Conservation (phyloP, 805 yeast species). For the Diddensiella santjacobensis region DNA sequence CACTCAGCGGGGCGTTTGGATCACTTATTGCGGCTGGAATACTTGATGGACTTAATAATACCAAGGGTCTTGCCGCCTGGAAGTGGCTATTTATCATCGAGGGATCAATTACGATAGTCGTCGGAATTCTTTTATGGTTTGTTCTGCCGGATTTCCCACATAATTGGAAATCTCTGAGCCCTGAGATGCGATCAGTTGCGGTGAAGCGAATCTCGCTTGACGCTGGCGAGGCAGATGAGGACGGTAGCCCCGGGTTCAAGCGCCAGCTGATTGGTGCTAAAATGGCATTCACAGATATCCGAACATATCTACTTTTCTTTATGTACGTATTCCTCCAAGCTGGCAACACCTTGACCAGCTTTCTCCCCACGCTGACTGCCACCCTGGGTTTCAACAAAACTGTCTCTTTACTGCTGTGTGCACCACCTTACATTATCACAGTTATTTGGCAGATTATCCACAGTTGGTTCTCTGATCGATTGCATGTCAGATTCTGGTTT, state of each 20-base stretch:
- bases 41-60: slow-evolving; percentile 36
- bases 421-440: slow-evolving; percentile 55
- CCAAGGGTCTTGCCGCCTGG: slow-evolving; percentile 43
- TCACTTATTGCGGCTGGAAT: slow-evolving; percentile 49
- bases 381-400: slow-evolving; percentile 50
- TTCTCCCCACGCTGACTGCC: slow-evolving; percentile 57
- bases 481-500: slow-evolving; percentile 48
- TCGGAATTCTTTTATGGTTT: slow-evolving; percentile 36
- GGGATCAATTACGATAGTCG: slow-evolving; percentile 37
- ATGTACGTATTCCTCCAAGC: slow-evolving; percentile 38
- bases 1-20: slow-evolving; percentile 48
- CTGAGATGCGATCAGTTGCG: slow-evolving; percentile 27
- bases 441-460: slow-evolving; percentile 48
- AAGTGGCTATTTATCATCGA: slow-evolving; percentile 49
- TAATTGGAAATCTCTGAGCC: slow-evolving; percentile 37
- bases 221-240: slow-evolving; percentile 16
- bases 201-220: slow-evolving; percentile 22
- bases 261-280: not conserved
- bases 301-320: slow-evolving; percentile 19
- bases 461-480: slow-evolving; percentile 54
- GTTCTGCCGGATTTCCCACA: slow-evolving; percentile 47
- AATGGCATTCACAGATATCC: slow-evolving; percentile 24
- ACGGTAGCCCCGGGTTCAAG: not conserved
- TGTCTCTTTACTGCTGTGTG: slow-evolving; percentile 52
- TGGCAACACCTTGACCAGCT: slow-evolving; percentile 57